These are phyloP conservation scores for Neurospora sp. DNA, from an alignment of 495 filamentous ascomycete species.

Conservation along the genomic window DNA sequence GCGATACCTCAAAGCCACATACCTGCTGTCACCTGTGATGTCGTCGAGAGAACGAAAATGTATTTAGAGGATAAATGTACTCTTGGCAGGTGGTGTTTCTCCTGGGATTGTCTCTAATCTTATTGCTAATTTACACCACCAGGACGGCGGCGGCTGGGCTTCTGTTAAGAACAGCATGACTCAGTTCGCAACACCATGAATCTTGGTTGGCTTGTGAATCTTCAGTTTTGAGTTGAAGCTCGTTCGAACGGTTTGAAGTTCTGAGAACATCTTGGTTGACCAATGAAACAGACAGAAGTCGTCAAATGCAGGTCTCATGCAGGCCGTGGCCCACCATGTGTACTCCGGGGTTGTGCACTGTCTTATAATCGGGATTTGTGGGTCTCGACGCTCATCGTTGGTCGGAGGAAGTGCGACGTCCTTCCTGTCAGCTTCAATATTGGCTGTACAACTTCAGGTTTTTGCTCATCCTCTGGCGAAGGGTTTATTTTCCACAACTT, in stretches of 20 bases:
- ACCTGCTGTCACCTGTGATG: not conserved
- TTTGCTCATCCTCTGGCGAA: not conserved
- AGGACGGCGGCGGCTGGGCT: not conserved
- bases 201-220: not conserved
- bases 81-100: not conserved
- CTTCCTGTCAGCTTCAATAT: not conserved
- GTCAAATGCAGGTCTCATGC: not conserved
- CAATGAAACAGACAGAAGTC: not conserved
- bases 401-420: not conserved
- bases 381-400: not conserved
- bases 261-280: not conserved
- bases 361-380: not conserved
- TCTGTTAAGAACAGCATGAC: not conserved
- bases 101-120: not conserved
- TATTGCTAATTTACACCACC: not conserved
- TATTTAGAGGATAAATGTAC: not conserved
- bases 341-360: not conserved
- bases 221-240: no score
- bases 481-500: not conserved
- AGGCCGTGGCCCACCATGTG: not conserved
- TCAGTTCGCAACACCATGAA: not conserved
- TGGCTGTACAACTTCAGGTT: not conserved
- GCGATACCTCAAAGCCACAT: not conserved
- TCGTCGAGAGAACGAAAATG: not conserved
- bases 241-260: not conserved